phyloP scores from a whole-genome alignment of 2,329 filamentous ascomycete species.

The Colletotrichum coccodes region DNA sequence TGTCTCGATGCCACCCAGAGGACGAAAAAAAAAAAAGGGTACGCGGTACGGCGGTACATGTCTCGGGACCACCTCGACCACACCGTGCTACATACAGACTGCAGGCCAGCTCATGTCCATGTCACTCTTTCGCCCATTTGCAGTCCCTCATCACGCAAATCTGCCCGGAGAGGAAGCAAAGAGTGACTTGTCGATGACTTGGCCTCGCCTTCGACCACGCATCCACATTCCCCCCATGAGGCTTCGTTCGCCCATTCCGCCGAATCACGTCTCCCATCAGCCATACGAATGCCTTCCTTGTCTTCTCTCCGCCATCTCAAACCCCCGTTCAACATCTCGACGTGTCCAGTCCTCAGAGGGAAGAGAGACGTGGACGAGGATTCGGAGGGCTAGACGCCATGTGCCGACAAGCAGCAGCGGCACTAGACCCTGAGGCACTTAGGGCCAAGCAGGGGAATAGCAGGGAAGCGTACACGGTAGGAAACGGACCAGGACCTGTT shows the following conservation, averaged over 20 bases:
- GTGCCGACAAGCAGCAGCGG: background rate
- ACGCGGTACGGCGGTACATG: background rate
- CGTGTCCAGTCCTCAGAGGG: background rate
- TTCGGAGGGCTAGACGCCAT: background rate
- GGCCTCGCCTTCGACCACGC: constrained; percentile 16
- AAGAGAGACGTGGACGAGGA: background rate
- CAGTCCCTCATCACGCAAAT: background rate
- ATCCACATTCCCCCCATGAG: constrained; percentile 32
- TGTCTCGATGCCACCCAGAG: constrained; percentile 2
- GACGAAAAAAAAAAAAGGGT: background rate
- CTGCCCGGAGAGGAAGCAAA: constrained; percentile 5
- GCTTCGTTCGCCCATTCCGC: constrained; percentile 9
- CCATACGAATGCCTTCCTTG: constrained; percentile 3
- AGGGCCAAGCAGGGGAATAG: constrained; percentile 11
- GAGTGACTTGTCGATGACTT: constrained; percentile 13
- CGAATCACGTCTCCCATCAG: background rate
- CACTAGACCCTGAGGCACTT: background rate
- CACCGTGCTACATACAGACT: too few relatives aligned
- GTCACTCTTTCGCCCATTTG: constrained; percentile 1
- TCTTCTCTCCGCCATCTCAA: constrained; percentile 4
- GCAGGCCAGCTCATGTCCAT: background rate
- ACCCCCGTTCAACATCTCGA: background rate
- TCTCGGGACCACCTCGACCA: background rate
- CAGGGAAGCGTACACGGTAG: background rate
- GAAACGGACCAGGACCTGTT: constrained; percentile 4